These are phyloP conservation scores for Aspergillus puulaauensis DNA, from an alignment of 2,329 filamentous ascomycete species.

Conservation along the genomic window DNA sequence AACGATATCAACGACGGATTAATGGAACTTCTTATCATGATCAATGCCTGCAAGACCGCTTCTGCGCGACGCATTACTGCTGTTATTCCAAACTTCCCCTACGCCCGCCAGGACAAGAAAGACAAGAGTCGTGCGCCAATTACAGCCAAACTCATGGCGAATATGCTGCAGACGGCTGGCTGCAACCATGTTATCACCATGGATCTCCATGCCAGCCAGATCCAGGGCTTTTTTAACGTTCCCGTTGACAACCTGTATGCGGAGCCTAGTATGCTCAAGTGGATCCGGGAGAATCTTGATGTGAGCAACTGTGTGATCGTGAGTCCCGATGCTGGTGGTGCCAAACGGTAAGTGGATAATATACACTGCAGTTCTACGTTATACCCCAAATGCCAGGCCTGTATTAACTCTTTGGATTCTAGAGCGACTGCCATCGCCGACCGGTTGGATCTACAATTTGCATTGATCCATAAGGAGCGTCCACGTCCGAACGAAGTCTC, in stretches of 20 bases:
- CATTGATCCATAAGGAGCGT: conserved; percentile 95
- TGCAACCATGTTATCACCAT: conserved; percentile 95
- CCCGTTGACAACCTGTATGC: conserved; percentile 83
- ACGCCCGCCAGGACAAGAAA: conserved; percentile 97
- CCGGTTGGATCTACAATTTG: conserved; percentile 84
- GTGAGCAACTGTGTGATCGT: conserved; percentile 88
- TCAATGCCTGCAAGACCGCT: conserved; percentile 86
- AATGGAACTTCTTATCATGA: conserved; percentile 98
- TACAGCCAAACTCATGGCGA: conserved; percentile 91
- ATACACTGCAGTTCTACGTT: background rate
- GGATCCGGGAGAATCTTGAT: conserved; percentile 83
- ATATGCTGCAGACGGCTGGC: conserved; percentile 94
- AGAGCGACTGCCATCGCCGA: conserved; percentile 90
- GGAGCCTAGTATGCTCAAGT: conserved; percentile 85
- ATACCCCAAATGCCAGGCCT: background rate
- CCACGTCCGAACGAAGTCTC: conserved; percentile 88
- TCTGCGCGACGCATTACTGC: conserved; percentile 90
- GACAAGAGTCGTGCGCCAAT: conserved; percentile 95
- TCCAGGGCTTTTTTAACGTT: conserved; percentile 93
- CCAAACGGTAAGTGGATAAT: conserved; percentile 65
- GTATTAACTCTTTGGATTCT: conserved; percentile 4
- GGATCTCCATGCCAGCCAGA: conserved; percentile 92
- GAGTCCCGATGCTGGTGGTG: conserved; percentile 89
- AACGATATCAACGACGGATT: conserved; percentile 97
- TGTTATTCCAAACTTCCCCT: conserved; percentile 94